phyloP scores from a whole-genome alignment of 1,139 yeast species.

The Saccharomycopsis crataegensis region DNA sequence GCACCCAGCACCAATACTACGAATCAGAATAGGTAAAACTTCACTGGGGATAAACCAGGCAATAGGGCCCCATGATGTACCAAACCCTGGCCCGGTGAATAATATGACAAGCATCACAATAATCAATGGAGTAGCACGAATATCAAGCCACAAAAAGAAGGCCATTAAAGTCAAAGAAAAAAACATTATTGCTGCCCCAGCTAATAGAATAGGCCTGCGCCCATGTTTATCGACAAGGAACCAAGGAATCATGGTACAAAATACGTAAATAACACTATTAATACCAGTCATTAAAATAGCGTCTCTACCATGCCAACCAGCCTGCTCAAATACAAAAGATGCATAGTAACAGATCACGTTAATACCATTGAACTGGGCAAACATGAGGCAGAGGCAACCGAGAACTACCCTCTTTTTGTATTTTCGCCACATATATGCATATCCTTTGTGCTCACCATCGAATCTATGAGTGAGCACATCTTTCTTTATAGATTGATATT shows the following conservation, averaged over 20 bases:
- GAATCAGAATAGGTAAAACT: conserved; percentile 77
- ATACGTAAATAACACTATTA: conserved; percentile 66
- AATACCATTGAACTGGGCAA: conserved; percentile 91
- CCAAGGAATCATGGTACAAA: conserved; percentile 87
- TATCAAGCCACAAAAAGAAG: conserved; percentile 52
- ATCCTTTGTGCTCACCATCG: conserved; percentile 63
- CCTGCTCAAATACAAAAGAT: conserved; percentile 87
- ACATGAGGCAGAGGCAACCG: conserved; percentile 85
- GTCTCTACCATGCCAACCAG: conserved; percentile 87
- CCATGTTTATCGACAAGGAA: conserved; percentile 88
- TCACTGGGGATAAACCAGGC: conserved; percentile 92
- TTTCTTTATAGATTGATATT: conserved; percentile 73
- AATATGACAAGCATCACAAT: conserved; percentile 74
- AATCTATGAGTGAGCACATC: conserved; percentile 68
- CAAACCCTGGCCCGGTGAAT: conserved; percentile 72
- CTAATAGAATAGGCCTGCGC: conserved; percentile 67
- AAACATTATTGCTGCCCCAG: conserved; percentile 80
- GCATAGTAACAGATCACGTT: conserved; percentile 91
- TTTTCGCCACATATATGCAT: conserved; percentile 58
- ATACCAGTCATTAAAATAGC: conserved; percentile 93
- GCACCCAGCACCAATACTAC: conserved; percentile 87
- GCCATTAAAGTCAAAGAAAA: conserved; percentile 59
- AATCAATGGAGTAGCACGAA: conserved; percentile 54
- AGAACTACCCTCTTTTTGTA: conserved; percentile 76
- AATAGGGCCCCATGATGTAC: conserved; percentile 89